Evolutionary conservation across 306 rosid genomes (phyloP).

Genomic region (Chamaecrista fasciculata): DNA sequence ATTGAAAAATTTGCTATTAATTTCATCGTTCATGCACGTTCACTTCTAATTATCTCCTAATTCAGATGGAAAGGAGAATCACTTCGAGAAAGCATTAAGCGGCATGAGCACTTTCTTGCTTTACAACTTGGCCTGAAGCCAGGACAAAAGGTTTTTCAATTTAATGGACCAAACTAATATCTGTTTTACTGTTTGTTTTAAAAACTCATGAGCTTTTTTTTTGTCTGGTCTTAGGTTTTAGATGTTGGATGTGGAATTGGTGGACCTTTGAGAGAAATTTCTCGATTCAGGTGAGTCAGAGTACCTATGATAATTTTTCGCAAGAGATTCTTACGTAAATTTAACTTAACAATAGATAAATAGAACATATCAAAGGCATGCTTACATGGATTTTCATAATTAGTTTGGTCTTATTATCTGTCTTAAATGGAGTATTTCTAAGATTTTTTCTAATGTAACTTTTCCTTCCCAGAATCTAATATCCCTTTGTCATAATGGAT

Average conservation of each 20-base stretch:
- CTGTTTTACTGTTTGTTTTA: slow-evolving; percentile 7
- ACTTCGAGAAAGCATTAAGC: slow-evolving; percentile 85
- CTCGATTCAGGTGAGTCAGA: slow-evolving; percentile 92
- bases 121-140: slow-evolving; percentile 76
- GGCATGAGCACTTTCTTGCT: slow-evolving; percentile 95
- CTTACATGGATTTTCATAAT: no score
- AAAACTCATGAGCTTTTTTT: neutral
- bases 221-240: slow-evolving; percentile 59
- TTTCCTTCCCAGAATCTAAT: no score
- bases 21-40: neutral
- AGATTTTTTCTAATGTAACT: no score
- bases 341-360: neutral
- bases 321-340: neutral
- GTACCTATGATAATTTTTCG: no score
- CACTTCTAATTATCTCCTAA: slow-evolving; percentile 11
- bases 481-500: no score
- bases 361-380: no score
- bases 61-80: slow-evolving; percentile 88
- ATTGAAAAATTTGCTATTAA: slow-evolving; percentile 1
- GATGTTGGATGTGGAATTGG: slow-evolving; percentile 99
- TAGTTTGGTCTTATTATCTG: no score
- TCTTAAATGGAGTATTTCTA: no score
- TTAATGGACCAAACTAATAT: slow-evolving; percentile 12
- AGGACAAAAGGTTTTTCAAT: slow-evolving; percentile 72
- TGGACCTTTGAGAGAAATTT: slow-evolving; percentile 86